phyloP scores from a whole-genome alignment of 1,284 basidiomycete genomes.

The Coniophora puteana region DNA sequence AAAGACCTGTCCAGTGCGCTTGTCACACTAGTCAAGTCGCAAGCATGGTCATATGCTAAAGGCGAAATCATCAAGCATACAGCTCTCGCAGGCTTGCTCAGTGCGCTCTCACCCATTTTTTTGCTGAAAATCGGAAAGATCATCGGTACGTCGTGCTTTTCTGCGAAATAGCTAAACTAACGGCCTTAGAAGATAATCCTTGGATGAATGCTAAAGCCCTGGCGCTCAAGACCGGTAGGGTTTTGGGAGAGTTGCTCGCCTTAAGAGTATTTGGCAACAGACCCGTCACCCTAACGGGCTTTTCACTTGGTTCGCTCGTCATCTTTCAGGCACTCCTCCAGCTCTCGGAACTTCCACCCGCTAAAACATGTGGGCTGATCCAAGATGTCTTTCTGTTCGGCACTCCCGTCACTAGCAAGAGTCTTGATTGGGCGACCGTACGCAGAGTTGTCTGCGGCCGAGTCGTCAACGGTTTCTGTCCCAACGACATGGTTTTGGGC shows the following conservation, averaged over 20 bases:
- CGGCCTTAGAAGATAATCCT: conserved; percentile 43
- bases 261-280: conserved; percentile 53
- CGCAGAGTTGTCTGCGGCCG: conserved; percentile 65
- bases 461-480: conserved; percentile 71
- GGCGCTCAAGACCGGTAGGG: conserved; percentile 51
- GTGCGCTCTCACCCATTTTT: conserved; percentile 48
- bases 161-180: neutral
- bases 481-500: conserved; percentile 72
- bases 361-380: conserved; percentile 48
- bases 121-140: conserved; percentile 52
- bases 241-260: conserved; percentile 49
- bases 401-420: conserved; percentile 57
- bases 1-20: conserved; percentile 47
- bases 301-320: conserved; percentile 52
- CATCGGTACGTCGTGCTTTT: conserved; percentile 36
- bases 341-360: conserved; percentile 35
- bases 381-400: conserved; percentile 78
- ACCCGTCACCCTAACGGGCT: conserved; percentile 53
- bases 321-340: conserved; percentile 35
- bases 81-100: conserved; percentile 45
- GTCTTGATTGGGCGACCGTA: conserved; percentile 56
- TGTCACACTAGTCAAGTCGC: conserved; percentile 39
- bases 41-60: conserved; percentile 49
- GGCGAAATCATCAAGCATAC: conserved; percentile 48
- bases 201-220: conserved; percentile 55